These are phyloP conservation scores for Saccharomycopsis vini DNA, from an alignment of 805 yeast genomes.

Conservation along the genomic window DNA sequence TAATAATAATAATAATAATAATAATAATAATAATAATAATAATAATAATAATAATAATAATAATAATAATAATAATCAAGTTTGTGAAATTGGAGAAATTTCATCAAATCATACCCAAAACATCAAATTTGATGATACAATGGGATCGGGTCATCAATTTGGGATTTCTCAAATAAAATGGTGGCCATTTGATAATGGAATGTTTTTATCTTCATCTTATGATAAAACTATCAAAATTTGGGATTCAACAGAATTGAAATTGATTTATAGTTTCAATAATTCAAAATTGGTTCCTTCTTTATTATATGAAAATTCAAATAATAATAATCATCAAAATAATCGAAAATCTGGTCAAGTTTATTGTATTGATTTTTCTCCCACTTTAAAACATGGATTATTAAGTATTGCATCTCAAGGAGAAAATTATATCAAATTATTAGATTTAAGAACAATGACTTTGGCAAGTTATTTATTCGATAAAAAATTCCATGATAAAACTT, in stretches of 20 bases:
- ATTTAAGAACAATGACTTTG: conserved; percentile 61
- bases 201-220: conserved; percentile 75
- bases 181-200: conserved; percentile 87
- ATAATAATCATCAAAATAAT: background rate
- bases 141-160: conserved; percentile 42
- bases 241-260: conserved; percentile 63
- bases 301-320: background rate
- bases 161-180: conserved; percentile 71
- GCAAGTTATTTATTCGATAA: conserved; percentile 63
- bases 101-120: no score
- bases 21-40: no score
- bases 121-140: background rate
- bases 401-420: conserved; percentile 68
- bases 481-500: conserved; percentile 30
- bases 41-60: no score
- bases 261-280: conserved; percentile 53
- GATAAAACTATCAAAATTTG: conserved; percentile 71
- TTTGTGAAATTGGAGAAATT: background rate
- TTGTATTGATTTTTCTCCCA: conserved; percentile 42
- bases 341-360: conserved; percentile 9
- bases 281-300: conserved; percentile 9
- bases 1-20: no score
- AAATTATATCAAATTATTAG: conserved; percentile 52
- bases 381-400: conserved; percentile 42
- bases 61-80: background rate